phyloP scores from a whole-genome alignment of 129 eudicot species.

The Silybum marianum region DNA sequence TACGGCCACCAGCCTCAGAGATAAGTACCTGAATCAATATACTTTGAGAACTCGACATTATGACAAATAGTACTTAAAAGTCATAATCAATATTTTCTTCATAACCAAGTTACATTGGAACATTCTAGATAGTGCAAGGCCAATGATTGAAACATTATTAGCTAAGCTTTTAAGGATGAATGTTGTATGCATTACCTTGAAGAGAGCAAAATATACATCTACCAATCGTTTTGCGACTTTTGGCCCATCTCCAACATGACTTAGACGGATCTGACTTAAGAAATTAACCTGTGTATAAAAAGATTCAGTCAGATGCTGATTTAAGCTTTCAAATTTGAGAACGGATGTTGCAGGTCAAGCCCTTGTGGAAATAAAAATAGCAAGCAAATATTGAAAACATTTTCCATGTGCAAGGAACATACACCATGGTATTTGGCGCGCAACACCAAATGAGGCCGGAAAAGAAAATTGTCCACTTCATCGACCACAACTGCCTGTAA shows the following conservation, averaged over 20 bases:
- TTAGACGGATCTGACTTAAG: conserved; percentile 76
- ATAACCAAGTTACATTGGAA: neutral
- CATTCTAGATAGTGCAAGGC: neutral
- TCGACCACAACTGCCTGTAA: conserved; percentile 91
- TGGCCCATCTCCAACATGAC: conserved; percentile 84
- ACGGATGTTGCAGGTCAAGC: neutral
- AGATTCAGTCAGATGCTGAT: conserved; percentile 23
- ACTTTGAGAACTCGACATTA: conserved; percentile 14
- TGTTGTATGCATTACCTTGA: conserved; percentile 61
- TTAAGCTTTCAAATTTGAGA: conserved; percentile 4
- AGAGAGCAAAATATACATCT: conserved; percentile 90
- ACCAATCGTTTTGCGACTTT: conserved; percentile 86
- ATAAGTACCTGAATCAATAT: conserved; percentile 65
- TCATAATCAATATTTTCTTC: neutral
- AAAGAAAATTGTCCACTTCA: conserved; percentile 92
- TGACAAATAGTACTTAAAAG: neutral
- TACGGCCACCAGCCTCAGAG: conserved; percentile 53
- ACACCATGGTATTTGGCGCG: conserved; percentile 94
- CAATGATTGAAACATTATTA: neutral
- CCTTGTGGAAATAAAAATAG: neutral
- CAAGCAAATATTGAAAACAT: neutral
- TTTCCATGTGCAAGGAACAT: conserved; percentile 26
- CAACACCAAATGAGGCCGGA: conserved; percentile 88
- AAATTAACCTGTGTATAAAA: conserved; percentile 67
- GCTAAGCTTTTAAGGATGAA: neutral